Percentiles rank a stretch among this genome's conserved stretches.
These are phyloP conservation scores for Kodamaea suecica DNA, from an alignment of 1,139 yeast genomes.

Conservation along the genomic window DNA sequence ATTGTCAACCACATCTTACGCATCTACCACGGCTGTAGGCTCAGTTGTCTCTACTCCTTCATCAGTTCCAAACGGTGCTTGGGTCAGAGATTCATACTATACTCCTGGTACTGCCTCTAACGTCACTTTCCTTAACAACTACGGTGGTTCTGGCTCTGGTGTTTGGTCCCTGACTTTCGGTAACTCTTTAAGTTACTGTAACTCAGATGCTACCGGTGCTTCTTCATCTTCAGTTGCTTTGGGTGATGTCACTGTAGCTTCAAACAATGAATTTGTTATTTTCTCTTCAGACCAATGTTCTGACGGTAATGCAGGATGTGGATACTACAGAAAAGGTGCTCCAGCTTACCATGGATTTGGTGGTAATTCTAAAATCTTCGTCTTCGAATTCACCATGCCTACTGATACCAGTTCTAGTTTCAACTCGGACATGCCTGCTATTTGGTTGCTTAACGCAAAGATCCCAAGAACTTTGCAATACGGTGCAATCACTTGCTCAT, in stretches of 20 bases:
- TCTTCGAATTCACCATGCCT: slow-evolving; percentile 71
- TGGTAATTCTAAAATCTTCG: slow-evolving; percentile 63
- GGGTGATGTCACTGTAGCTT: slow-evolving; percentile 47
- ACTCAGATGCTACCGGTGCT: slow-evolving; percentile 41
- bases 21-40: slow-evolving; percentile 14
- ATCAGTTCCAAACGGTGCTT: slow-evolving; percentile 18
- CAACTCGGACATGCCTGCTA: slow-evolving; percentile 69
- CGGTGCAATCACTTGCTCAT: slow-evolving; percentile 59
- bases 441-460: slow-evolving; percentile 74
- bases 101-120: slow-evolving; percentile 24
- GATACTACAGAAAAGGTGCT: slow-evolving; percentile 67
- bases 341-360: slow-evolving; percentile 74
- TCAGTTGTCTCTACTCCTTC: slow-evolving; percentile 14
- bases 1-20: slow-evolving; percentile 12
- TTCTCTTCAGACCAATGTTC: slow-evolving; percentile 59
- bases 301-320: slow-evolving; percentile 52
- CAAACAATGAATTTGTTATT: slow-evolving; percentile 59
- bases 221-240: slow-evolving; percentile 48
- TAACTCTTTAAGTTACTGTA: slow-evolving; percentile 26
- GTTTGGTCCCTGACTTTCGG: slow-evolving; percentile 26
- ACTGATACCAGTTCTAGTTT: slow-evolving; percentile 29
- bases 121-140: slow-evolving; percentile 26
- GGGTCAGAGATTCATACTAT: slow-evolving; percentile 26
- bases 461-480: slow-evolving; percentile 80
- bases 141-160: slow-evolving; percentile 28